Conservation (phyloP, 2,329 filamentous ascomycete genomes). For the Alternaria sp. region DNA sequence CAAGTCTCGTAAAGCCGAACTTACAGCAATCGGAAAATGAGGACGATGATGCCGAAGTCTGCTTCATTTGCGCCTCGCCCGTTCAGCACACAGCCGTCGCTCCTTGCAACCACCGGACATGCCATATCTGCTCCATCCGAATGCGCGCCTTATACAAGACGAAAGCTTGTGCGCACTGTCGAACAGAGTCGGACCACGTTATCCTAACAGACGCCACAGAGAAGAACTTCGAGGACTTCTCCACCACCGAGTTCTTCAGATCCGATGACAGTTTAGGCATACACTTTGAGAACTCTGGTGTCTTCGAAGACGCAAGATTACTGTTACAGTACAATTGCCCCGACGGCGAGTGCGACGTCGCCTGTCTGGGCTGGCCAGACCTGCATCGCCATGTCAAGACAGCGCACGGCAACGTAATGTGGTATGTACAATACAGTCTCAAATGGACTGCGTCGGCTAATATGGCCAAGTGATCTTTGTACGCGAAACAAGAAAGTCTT, state of each 20-base stretch:
- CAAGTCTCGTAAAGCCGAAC: constrained; percentile 12
- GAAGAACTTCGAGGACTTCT: constrained; percentile 88
- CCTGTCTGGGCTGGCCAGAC: constrained; percentile 81
- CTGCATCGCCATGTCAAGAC: constrained; percentile 82
- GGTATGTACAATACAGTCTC: constrained; percentile 54
- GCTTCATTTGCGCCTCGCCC: constrained; percentile 95
- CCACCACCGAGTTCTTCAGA: constrained; percentile 73
- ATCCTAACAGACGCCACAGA: constrained; percentile 87
- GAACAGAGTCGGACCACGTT: constrained; percentile 80
- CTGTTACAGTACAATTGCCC: constrained; percentile 95
- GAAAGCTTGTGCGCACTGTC: constrained; percentile 94
- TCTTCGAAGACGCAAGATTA: constrained; percentile 88
- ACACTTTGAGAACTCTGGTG: constrained; percentile 85
- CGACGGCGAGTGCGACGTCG: constrained; percentile 81
- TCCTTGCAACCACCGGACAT: constrained; percentile 95
- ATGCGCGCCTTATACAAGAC: constrained; percentile 95
- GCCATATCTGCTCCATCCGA: constrained; percentile 91
- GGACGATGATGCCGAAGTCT: constrained; percentile 72
- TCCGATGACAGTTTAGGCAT: constrained; percentile 89
- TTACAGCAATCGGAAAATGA: constrained; percentile 25
- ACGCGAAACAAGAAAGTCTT: constrained; percentile 97
- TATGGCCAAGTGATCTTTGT: constrained; percentile 73
- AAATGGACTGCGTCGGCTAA: constrained; percentile 14
- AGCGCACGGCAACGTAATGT: constrained; percentile 87
- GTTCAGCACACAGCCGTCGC: constrained; percentile 88